phyloP scores from a whole-genome alignment of 225 moss, liverwort and hornwort species.

The Rhytidiadelphus loreus region DNA sequence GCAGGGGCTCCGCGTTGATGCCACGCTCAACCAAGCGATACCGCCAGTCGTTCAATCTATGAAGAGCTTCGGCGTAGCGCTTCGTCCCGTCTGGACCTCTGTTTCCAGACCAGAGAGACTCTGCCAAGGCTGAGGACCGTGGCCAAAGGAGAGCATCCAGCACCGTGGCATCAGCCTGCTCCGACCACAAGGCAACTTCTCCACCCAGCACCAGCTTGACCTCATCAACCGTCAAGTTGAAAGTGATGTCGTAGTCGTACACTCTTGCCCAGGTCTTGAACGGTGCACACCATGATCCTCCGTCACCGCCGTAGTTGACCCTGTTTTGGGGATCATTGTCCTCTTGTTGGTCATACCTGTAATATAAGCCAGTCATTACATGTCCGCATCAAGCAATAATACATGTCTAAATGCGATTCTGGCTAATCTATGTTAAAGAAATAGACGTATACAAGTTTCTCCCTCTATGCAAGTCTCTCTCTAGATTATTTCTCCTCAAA shows the following conservation, averaged over 20 bases:
- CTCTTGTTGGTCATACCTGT: constrained; percentile 58
- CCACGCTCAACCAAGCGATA: constrained; percentile 52
- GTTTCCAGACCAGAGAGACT: constrained; percentile 73
- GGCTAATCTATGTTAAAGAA: neutral
- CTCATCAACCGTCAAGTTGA: constrained; percentile 51
- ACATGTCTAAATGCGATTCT: neutral
- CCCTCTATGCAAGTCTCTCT: neutral
- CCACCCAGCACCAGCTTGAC: constrained; percentile 57
- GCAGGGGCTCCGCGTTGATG: constrained; percentile 62
- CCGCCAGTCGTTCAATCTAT: constrained; percentile 70
- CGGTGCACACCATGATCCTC: constrained; percentile 79
- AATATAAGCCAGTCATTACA: neutral
- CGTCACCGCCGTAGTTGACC: constrained; percentile 65
- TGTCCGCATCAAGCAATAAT: neutral
- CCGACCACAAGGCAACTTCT: constrained; percentile 77
- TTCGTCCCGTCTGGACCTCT: constrained; percentile 22
- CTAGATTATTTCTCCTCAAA: neutral
- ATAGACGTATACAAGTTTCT: neutral
- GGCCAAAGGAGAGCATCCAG: constrained; percentile 66
- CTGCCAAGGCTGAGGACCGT: constrained; percentile 57
- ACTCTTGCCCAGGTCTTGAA: constrained; percentile 76
- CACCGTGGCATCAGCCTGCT: constrained; percentile 67
- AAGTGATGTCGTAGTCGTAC: constrained; percentile 69
- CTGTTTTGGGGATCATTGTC: constrained; percentile 34
- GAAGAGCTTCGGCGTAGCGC: constrained; percentile 49